Evolutionary conservation across 2,329 filamentous ascomycete species (phyloP).

Genomic region (Gremmenia infestans): DNA sequence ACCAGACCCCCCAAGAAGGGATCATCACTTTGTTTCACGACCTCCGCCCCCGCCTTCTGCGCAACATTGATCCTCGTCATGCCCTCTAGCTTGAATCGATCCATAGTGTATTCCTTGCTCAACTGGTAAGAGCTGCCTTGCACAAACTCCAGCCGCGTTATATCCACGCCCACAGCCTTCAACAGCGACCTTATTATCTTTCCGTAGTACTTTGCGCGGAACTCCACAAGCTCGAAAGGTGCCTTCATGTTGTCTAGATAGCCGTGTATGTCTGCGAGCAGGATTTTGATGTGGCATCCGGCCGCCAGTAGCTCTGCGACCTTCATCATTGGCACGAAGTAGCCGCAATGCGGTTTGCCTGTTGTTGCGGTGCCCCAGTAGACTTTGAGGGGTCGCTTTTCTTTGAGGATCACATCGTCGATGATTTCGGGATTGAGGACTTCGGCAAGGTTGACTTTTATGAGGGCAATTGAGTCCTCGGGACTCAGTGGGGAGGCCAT

Average conservation of each 20-base stretch:
- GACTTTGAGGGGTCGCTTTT: slow-evolving; percentile 68
- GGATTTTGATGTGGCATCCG: slow-evolving; percentile 74
- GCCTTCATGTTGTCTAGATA: slow-evolving; percentile 83
- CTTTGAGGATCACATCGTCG: slow-evolving; percentile 61
- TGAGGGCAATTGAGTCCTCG: slow-evolving; percentile 66
- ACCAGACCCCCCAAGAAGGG: slow-evolving; percentile 68
- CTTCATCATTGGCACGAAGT: slow-evolving; percentile 78
- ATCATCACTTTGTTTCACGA: slow-evolving; percentile 87
- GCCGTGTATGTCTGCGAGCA: slow-evolving; percentile 70
- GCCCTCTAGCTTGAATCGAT: slow-evolving; percentile 67
- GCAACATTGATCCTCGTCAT: slow-evolving; percentile 42
- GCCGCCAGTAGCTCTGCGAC: slow-evolving; percentile 83
- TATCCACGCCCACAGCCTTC: slow-evolving; percentile 64
- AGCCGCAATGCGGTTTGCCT: slow-evolving; percentile 82
- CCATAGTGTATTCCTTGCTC: slow-evolving; percentile 73
- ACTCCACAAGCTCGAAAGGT: slow-evolving; percentile 79
- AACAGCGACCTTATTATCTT: slow-evolving; percentile 72
- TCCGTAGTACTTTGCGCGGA: slow-evolving; percentile 79
- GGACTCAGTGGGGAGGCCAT: slow-evolving; percentile 32
- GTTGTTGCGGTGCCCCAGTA: slow-evolving; percentile 70
- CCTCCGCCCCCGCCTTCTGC: slow-evolving; percentile 85
- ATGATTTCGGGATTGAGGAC: slow-evolving; percentile 81
- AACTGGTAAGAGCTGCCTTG: slow-evolving; percentile 80
- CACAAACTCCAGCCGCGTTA: slow-evolving; percentile 76
- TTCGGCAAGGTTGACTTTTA: slow-evolving; percentile 76